Evolutionary conservation across 257 asterid genomes (phyloP), one percentile per base, ranked within the genome.

Genomic region (Eucommia ulmoides): DNA sequence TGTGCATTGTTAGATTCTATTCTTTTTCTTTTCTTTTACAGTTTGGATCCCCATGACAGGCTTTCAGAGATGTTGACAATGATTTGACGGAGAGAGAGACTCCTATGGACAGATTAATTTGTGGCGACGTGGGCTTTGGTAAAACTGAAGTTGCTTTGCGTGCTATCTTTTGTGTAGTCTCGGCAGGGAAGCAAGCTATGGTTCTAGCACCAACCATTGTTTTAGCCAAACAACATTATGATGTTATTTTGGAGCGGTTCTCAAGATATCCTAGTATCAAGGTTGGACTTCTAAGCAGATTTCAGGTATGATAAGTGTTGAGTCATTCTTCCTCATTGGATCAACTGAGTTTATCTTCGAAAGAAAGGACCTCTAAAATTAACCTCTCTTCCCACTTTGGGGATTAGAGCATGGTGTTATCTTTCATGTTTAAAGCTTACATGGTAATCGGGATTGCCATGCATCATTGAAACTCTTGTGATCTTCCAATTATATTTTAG

Each of bases 111-210:
- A 69, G 97, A 62, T 66, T 89, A 67, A 82, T 89, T 49, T 89
- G 98, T n/a, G 98, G 98, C 59, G 96, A 89, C 72, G 98, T 85
- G 48, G 98, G 98, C 61, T 85, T 89, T 63, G 98, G 98, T 62
- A 89, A 89, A 75, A 89, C 96, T 48, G 98, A 89, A 79, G 98
- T 89, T 62, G 96, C 98, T 48, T 54, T 89, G 45, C 98, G 94
- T 65, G 98, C 96, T 65, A 82, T 89, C 76, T 80, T 67, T 76
- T 82, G 89, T 68, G 98, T 85, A 64, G 81, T 89, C 58, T 72
- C 93, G 45, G 69, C 94, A 63, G 85, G 93, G 45, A 85, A 78
- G 81, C 98, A 89, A 58, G 88, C 94, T 49, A 85, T 89, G 98
- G 78, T 89, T 60, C 80, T 89, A 65, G 93, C 96, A 22, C 98